Base-by-base conservation (phyloP, 2,329 filamentous ascomycete genomes). In the Cylindrodendrum hubeiense region DNA sequence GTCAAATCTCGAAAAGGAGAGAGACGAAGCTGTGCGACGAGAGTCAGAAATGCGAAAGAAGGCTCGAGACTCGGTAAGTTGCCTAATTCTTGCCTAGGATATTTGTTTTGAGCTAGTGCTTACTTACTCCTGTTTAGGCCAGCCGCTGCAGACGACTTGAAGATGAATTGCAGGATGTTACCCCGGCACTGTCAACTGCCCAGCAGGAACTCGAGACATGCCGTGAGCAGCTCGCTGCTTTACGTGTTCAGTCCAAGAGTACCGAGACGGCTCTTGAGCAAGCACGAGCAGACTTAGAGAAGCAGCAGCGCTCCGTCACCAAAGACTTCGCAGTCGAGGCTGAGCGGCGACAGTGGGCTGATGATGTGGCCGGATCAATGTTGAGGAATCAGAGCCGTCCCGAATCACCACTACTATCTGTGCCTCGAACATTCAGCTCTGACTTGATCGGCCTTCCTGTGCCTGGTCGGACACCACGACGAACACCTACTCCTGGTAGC, bases 31-130 rank as follows among this genome's bases (percentile, higher is more conserved):
- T 9, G 86, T 90, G 53, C 90, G 90, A 71, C 90, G 93, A 63
- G 96, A 99, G 80, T 91, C 89, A 5, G 96, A 98, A 41, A 89
- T 97, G 80, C 87, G 96, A 70, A 93, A 92, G 77, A 98, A 97
- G 81, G 92, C 94, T 58, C 89, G 96, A 67, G 96, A 99, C 79
- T 86, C 91, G 74, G 92, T 94, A 85, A 81, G 90, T 82, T 44
- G n/a, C 17, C 55, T 26, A n/a, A 10, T 47, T 46, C 4, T 15
- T 22, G 34, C 46, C 21, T 19, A 5, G 9, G n/a, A n/a, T n/a
- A n/a, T n/a, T n/a, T 15, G 28, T 7, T 22, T 33, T 24, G 9
- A 17, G 8, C 55, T 30, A 1, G 21, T 9, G 10, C 15, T n/a
- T 58, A 22, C 67, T 73, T 10, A 74, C 69, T 67, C 75, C 8